Evolutionary conservation across 2,329 filamentous ascomycete species (phyloP), one percentile per base, ranked within the genome.

Genomic region (Ceratocystis lukuohia): DNA sequence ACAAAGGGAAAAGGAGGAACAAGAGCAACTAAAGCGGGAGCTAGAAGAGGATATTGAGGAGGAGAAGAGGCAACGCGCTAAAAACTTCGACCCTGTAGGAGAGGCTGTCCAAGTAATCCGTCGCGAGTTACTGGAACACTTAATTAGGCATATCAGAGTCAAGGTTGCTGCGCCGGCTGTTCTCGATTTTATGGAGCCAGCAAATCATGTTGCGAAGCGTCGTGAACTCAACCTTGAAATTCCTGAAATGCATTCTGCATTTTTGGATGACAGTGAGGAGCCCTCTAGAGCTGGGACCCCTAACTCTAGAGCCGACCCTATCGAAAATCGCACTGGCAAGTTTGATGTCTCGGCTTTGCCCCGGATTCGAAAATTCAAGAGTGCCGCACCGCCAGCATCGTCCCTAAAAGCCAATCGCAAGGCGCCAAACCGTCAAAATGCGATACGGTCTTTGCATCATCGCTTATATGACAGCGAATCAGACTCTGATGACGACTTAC

Each of bases 71-170:
- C 88, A 93, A 71, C 82, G 93, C 64, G 92, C 92, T 20, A 87
- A 88, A 72, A 88, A 95, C 73, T 84, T 96, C 70, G 93, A 99
- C 74, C 93, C 94, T n/a, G 89, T 93, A 3, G 78, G 80, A 62
- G 93, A 95, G 73, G 93, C 94, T 44, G 80, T 91, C 48, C 86
- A 92, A 69, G 82, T 89, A 57, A 82, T 96, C 65, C 84, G 88
- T 64, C 84, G 85, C 65, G 92, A 97, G 74, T 79, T 99, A 73
- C 86, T 84, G 68, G 89, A 95, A 73, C 94, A 95, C 74, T 79
- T 99, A 45, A 85, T 97, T 69, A 85, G 88, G 70, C 91, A 96
- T 74, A 89, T 97, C 72, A 91, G 92, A 71, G 88, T 88, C 57
- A 88, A 93, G 71, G 86, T 97, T 61, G 92, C 89, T 7, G 89